Conservation (phyloP, 169 alveolate genomes). For the Besnoitia besnoiti region DNA sequence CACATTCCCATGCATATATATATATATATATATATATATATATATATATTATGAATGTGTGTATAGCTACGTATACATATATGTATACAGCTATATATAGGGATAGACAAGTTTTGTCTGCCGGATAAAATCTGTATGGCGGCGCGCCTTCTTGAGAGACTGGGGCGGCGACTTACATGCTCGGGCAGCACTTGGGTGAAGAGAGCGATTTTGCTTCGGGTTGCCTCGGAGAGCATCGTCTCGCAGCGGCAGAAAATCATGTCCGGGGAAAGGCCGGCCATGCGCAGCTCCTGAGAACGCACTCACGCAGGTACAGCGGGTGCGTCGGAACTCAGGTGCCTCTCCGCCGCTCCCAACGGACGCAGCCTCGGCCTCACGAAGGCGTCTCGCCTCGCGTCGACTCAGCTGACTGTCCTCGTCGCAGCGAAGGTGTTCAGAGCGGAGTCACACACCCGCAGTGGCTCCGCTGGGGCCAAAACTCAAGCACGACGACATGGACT, state of each 20-base stretch:
- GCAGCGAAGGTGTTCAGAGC: no score
- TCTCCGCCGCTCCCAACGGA: neutral
- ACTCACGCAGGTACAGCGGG: neutral
- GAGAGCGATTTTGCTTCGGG: conserved; percentile 82
- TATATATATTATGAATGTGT: neutral
- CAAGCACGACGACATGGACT: no score
- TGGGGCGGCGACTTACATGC: conserved; percentile 72
- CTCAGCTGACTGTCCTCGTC: no score
- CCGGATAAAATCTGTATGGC: no score
- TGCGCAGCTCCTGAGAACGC: conserved; percentile 69
- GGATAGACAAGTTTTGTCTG: no score
- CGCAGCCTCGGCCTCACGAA: no score
- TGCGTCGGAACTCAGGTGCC: neutral
- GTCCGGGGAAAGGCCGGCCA: conserved; percentile 72
- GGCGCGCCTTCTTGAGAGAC: neutral
- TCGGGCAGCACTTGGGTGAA: conserved; percentile 84
- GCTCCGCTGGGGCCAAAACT: no score
- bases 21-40: no score
- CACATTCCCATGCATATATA: neutral
- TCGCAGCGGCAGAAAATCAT: conserved; percentile 84
- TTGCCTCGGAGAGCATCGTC: conserved; percentile 78
- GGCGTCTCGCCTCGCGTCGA: no score
- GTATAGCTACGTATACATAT: no score
- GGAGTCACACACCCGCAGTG: no score
- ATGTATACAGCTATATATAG: no score